A percentile compares a stretch with the other conserved stretches of the same genome.
phyloP scores from a whole-genome alignment of 1,284 basidiomycete species.

The Cystobasidiaceae sp. region DNA sequence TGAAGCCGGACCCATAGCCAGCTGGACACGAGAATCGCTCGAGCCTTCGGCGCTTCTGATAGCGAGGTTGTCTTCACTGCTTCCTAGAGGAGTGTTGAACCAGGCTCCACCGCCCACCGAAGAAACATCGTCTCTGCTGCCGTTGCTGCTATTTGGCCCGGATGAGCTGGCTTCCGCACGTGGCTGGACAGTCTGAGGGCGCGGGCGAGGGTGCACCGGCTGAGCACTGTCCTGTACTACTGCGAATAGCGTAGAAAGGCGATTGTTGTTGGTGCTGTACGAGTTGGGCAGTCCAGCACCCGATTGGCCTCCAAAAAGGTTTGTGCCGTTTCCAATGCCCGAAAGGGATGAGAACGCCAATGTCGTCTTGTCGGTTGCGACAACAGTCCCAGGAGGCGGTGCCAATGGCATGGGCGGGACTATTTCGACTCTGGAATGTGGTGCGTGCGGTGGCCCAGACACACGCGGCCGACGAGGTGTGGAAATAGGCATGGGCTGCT shows the following conservation, averaged over 20 bases:
- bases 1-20: neutral
- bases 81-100: neutral
- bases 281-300: too few relatives aligned
- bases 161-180: neutral
- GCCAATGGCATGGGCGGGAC: slow-evolving; percentile 38
- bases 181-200: neutral
- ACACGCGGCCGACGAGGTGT: slow-evolving; percentile 17
- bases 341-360: slow-evolving; percentile 37
- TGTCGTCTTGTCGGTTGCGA: slow-evolving; percentile 36
- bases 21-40: neutral
- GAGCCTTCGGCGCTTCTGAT: neutral
- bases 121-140: slow-evolving; percentile 5
- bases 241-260: too few relatives aligned
- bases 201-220: neutral
- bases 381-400: slow-evolving; percentile 36
- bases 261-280: neutral
- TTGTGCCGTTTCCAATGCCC: slow-evolving; percentile 32
- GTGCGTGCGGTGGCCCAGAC: slow-evolving; percentile 39
- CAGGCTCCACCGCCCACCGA: neutral
- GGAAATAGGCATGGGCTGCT: too few relatives aligned
- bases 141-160: neutral
- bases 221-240: neutral
- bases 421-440: slow-evolving; percentile 40
- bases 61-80: neutral
- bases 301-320: neutral